Evolutionary conservation across 306 rosid species (phyloP).

Genomic region (Trifolium repens): DNA sequence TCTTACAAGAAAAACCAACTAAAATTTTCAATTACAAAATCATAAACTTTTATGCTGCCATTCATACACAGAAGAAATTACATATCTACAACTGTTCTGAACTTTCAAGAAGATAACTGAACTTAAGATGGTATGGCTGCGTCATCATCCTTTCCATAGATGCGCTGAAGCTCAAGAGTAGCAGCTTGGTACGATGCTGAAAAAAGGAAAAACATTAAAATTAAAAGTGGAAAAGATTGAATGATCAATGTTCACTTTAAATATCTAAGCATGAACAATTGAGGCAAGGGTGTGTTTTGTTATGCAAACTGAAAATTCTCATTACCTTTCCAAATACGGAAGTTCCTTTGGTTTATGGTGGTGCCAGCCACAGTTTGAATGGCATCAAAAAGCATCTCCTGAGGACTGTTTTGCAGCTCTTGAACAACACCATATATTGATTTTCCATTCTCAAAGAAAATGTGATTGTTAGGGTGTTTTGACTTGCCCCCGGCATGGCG

Average conservation of each 20-base stretch:
- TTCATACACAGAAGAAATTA: slow-evolving; percentile 48
- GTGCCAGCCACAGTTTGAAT: slow-evolving; percentile 87
- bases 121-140: slow-evolving; percentile 64
- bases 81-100: slow-evolving; percentile 47
- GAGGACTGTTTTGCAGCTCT: slow-evolving; percentile 92
- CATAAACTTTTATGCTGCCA: slow-evolving; percentile 46
- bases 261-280: slow-evolving; percentile 13
- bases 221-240: slow-evolving; percentile 12
- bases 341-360: slow-evolving; percentile 79
- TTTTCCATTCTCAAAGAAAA: slow-evolving; percentile 91
- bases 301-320: slow-evolving; percentile 31
- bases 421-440: slow-evolving; percentile 91
- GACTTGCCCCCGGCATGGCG: slow-evolving; percentile 96
- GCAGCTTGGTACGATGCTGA: slow-evolving; percentile 97
- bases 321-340: slow-evolving; percentile 84
- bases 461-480: slow-evolving; percentile 95
- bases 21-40: slow-evolving; percentile 44
- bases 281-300: slow-evolving; percentile 3
- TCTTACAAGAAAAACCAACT: slow-evolving; percentile 50
- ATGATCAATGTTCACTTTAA: not conserved
- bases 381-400: slow-evolving; percentile 82
- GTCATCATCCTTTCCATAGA: slow-evolving; percentile 91
- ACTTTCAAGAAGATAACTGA: slow-evolving; percentile 37
- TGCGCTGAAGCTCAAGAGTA: slow-evolving; percentile 93
- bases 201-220: slow-evolving; percentile 11